These are phyloP conservation scores for Chlorella sp. DNA, from an alignment of 139 green algal genomes.

Conservation along the genomic window DNA sequence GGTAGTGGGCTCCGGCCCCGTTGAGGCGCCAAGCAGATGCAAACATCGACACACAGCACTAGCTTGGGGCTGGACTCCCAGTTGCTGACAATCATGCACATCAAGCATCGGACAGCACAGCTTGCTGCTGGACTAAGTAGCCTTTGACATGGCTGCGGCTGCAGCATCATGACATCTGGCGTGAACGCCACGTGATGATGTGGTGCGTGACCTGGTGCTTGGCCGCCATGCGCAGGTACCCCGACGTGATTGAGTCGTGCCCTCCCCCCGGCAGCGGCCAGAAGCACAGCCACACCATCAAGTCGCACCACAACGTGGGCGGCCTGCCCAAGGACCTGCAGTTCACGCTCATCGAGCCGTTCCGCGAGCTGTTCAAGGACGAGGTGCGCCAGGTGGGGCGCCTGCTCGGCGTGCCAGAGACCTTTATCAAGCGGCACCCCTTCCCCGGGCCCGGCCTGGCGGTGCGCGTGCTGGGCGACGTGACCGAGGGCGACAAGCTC, in stretches of 20 bases:
- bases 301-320: conserved; percentile 99
- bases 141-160: too few relatives aligned
- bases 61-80: too few relatives aligned
- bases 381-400: conserved; percentile 68
- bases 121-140: too few relatives aligned
- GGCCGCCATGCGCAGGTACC: conserved; percentile 56
- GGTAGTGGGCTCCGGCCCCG: too few relatives aligned
- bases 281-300: conserved; percentile 99
- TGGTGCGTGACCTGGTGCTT: too few relatives aligned
- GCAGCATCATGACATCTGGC: too few relatives aligned
- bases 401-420: conserved; percentile 54
- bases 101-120: too few relatives aligned
- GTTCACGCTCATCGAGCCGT: conserved; percentile 96
- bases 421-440: conserved; percentile 93
- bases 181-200: neutral
- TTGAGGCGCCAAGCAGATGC: too few relatives aligned
- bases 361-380: conserved; percentile 97
- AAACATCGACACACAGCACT: too few relatives aligned
- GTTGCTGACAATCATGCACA: too few relatives aligned
- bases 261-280: conserved; percentile 86
- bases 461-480: conserved; percentile 93
- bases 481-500: conserved; percentile 70
- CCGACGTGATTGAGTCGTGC: conserved; percentile 98
- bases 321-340: conserved; percentile 95
- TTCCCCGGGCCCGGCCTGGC: conserved; percentile 96